phyloP scores from a whole-genome alignment of 2,329 filamentous ascomycete genomes.

The Tothia fuscella region DNA sequence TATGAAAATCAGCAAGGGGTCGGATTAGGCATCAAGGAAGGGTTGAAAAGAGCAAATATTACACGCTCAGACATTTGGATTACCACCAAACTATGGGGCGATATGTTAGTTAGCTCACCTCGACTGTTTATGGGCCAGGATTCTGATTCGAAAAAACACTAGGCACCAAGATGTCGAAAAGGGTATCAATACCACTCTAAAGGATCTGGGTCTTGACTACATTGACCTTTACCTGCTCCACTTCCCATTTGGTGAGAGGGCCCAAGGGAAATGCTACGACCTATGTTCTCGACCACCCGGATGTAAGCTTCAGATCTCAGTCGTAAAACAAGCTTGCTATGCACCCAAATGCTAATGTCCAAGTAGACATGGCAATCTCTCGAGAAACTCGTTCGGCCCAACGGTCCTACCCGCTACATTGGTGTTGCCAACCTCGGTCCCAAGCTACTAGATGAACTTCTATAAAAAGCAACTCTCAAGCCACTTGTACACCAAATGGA shows the following conservation, averaged over 20 bases:
- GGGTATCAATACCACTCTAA: slow-evolving; percentile 17
- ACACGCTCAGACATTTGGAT: slow-evolving; percentile 26
- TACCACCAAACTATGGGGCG: slow-evolving; percentile 28
- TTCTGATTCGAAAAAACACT: neutral
- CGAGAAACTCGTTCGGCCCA: neutral
- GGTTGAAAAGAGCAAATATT: slow-evolving; percentile 21
- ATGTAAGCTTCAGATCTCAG: neutral
- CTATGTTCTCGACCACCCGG: slow-evolving; percentile 38
- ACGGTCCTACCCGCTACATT: slow-evolving; percentile 19
- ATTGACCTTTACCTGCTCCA: slow-evolving; percentile 23
- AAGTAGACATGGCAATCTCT: slow-evolving; percentile 35
- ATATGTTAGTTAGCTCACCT: slow-evolving; percentile 24
- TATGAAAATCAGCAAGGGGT: slow-evolving; percentile 35
- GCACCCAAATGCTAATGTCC: neutral
- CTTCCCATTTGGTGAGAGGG: slow-evolving; percentile 18
- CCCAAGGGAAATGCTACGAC: neutral
- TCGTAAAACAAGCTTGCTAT: neutral
- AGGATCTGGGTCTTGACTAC: slow-evolving; percentile 18
- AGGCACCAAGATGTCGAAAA: slow-evolving; percentile 3
- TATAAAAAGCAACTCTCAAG: neutral
- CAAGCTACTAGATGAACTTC: neutral
- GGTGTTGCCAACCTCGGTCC: slow-evolving; percentile 7
- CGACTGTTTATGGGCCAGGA: neutral
- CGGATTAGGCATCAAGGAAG: slow-evolving; percentile 28
- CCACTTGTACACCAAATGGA: slow-evolving; percentile 4